phyloP scores from a whole-genome alignment of 495 filamentous ascomycete genomes.

The Xylaria curta region DNA sequence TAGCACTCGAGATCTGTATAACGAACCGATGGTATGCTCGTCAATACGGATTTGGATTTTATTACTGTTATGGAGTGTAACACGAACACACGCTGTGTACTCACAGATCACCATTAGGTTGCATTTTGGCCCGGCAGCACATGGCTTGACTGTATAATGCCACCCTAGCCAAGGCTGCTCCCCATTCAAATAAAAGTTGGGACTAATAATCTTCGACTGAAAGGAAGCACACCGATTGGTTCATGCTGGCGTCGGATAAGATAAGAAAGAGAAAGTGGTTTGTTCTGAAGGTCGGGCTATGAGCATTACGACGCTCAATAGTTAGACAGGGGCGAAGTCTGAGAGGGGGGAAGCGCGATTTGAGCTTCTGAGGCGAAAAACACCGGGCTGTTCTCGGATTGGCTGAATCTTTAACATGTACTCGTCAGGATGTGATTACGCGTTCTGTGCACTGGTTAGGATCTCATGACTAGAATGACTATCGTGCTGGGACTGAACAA shows the following conservation, averaged over 20 bases:
- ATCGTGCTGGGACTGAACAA: background rate
- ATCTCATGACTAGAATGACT: background rate
- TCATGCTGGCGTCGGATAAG: background rate
- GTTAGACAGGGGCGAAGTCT: background rate
- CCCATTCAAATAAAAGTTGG: background rate
- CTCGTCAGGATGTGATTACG: constrained; percentile 9
- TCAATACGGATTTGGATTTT: background rate
- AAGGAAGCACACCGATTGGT: constrained; percentile 15
- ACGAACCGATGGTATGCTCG: background rate
- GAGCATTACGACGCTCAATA: background rate
- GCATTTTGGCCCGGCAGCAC: constrained; percentile 12
- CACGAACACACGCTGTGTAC: constrained; percentile 1
- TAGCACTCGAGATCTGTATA: background rate
- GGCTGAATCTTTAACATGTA: background rate
- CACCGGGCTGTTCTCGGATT: background rate
- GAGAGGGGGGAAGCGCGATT: background rate
- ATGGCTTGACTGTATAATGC: constrained; percentile 21
- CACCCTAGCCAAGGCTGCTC: background rate
- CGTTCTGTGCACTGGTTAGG: background rate
- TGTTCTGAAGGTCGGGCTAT: background rate
- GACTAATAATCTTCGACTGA: background rate
- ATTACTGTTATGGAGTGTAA: background rate
- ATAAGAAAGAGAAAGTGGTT: background rate
- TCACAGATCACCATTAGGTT: constrained; percentile 16
- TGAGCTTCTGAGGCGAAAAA: background rate